phyloP scores from a whole-genome alignment of 2,329 filamentous ascomycete species.

The Endocalyx cinctus region DNA sequence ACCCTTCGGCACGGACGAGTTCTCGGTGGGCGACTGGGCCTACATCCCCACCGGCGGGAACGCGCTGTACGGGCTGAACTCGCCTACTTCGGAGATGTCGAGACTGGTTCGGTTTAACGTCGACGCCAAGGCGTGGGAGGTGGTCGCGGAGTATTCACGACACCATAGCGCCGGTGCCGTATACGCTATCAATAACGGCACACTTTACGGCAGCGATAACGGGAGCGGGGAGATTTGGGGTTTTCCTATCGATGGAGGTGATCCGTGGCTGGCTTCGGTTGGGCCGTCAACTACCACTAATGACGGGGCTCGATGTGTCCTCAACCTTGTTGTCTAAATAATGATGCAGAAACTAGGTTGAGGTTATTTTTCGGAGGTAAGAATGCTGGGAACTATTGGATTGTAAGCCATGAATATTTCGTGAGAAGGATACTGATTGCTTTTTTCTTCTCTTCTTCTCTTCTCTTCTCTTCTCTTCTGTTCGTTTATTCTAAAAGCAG shows the following conservation, averaged over 20 bases:
- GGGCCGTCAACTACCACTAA: background rate
- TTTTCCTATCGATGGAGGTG: background rate
- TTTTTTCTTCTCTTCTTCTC: too few relatives aligned
- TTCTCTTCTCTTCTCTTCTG: too few relatives aligned
- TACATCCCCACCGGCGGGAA: constrained; percentile 1
- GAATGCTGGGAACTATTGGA: too few relatives aligned
- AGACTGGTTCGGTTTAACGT: constrained; percentile 2
- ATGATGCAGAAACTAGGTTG: too few relatives aligned
- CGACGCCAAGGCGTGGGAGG: constrained; percentile 1
- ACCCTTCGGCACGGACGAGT: background rate
- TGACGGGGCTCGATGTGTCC: constrained; percentile 3
- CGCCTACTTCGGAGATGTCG: background rate
- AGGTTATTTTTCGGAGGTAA: too few relatives aligned
- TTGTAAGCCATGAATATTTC: too few relatives aligned
- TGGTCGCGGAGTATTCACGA: background rate
- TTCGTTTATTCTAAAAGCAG: too few relatives aligned
- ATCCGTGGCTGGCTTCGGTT: constrained; percentile 1
- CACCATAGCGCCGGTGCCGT: background rate
- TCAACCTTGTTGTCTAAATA: constrained; percentile 1
- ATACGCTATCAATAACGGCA: constrained; percentile 4
- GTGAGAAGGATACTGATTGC: too few relatives aligned
- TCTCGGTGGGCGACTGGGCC: constrained; percentile 2
- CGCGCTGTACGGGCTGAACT: constrained; percentile 1
- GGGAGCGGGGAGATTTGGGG: constrained; percentile 1
- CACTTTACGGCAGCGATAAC: constrained; percentile 2